Evolutionary conservation across 768 basidiomycete genomes (phyloP), one percentile per base, ranked within the genome.

Genomic region (Mycena maculata): DNA sequence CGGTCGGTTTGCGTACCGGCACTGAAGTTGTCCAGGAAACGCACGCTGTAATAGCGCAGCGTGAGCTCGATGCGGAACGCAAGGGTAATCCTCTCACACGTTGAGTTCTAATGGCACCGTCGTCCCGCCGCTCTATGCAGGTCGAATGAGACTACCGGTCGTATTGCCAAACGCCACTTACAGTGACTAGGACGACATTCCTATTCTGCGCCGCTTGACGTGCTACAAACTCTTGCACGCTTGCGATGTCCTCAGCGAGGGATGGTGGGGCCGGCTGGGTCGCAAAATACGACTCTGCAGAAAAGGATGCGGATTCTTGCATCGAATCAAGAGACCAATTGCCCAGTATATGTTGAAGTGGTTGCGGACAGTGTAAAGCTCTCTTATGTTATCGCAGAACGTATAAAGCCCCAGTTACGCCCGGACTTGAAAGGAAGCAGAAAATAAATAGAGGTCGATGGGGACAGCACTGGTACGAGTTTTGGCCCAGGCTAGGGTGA

Each of bases 61-160:
- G 70, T 78, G 67, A 76, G 75, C 71, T 66, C 69, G 67, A 63
- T 65, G 65, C 55, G 76, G 73, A 68, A 64, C 71, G 60, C 74
- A 61, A 71, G 64, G 64, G 71, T 63, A 76, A 75, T 65, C 63
- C 60, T 84, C 96, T 90, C 86, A 98, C 98, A 98, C 96, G 76
- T 99, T 99, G 84, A 96, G 93, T 84, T 99, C 98, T 65, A 99
- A 82, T 3, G 97, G 97, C 9, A 99, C 97, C 2, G 96, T 99
- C 20, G 98, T 99, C 65, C 98, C 97, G 60, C 97, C 98, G 77
- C 96, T 98, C 98, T 99, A 65, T 53, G n/a, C n/a, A n/a, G n/a
- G 71, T 65, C 23, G 30, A 54, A 48, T 66, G 50, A 69, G 68
- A 57, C 31, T 30, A 23, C 31, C n/a, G 31, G 18, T 74, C 39